Percentiles rank a stretch among this genome's conserved stretches.
Conservation (phyloP, 2,329 filamentous ascomycete genomes). For the Trichophyton simii region DNA sequence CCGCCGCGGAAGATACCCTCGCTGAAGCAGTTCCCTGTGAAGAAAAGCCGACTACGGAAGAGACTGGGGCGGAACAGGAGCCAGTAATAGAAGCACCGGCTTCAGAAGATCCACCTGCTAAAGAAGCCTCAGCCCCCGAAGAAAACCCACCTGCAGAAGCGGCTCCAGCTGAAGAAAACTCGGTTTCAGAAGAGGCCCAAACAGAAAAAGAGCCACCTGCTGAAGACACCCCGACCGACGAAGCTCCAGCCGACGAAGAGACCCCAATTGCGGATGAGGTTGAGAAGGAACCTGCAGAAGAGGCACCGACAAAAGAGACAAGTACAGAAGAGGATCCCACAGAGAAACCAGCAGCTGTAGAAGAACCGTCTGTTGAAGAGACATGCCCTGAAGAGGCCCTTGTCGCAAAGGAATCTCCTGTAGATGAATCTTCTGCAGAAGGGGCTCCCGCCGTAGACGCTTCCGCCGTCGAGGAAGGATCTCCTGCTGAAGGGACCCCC, state of each 20-base stretch:
- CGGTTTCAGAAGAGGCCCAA: background rate
- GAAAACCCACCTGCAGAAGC: constrained; percentile 7
- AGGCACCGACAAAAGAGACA: too few species aligned
- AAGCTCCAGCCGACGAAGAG: background rate
- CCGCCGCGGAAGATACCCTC: constrained; percentile 8
- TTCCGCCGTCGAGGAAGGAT: too few species aligned
- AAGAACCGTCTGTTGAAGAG: background rate
- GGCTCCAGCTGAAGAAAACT: constrained; percentile 4
- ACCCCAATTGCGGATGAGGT: background rate
- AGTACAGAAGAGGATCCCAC: too few species aligned
- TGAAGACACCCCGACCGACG: constrained; percentile 1
- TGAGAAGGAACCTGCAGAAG: background rate
- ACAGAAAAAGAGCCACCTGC: constrained; percentile 4
- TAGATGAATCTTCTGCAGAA: too few species aligned
- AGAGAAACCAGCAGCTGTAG: background rate
- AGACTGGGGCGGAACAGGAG: constrained; percentile 9
- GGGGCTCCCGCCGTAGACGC: too few species aligned
- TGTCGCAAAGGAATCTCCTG: too few species aligned
- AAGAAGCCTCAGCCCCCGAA: background rate
- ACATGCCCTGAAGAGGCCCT: too few species aligned
- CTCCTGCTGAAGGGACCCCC: too few species aligned
- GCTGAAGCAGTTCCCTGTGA: constrained; percentile 13
- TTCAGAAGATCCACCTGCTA: constrained; percentile 6
- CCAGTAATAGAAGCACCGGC: constrained; percentile 8
- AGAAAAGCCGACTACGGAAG: constrained; percentile 11